Conservation (phyloP, 2,329 filamentous ascomycete species). For the Aspergillus caelatus region DNA sequence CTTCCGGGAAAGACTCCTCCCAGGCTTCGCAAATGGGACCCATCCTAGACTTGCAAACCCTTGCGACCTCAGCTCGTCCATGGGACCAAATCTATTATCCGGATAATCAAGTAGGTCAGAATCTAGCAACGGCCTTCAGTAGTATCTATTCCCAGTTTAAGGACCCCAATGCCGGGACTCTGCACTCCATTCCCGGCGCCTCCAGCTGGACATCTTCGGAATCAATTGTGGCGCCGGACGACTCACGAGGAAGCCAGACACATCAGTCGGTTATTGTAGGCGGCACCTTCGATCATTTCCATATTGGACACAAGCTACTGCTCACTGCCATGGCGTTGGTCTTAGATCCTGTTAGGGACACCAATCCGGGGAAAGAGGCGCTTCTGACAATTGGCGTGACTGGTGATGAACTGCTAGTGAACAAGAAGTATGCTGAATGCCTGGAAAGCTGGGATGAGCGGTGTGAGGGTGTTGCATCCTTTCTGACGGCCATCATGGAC, state of each 20-base stretch:
- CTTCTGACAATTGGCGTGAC: slow-evolving; percentile 83
- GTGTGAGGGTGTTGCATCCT: slow-evolving; percentile 69
- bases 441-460: slow-evolving; percentile 80
- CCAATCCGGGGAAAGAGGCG: slow-evolving; percentile 45
- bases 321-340: slow-evolving; percentile 83
- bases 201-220: slow-evolving; percentile 26
- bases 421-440: slow-evolving; percentile 83
- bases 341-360: slow-evolving; percentile 54
- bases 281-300: slow-evolving; percentile 95
- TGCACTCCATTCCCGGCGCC: slow-evolving; percentile 25
- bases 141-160: slow-evolving; percentile 26
- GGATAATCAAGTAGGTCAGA: slow-evolving; percentile 30
- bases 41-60: slow-evolving; percentile 51
- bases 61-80: slow-evolving; percentile 44
- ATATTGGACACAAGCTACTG: slow-evolving; percentile 93
- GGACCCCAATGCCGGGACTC: slow-evolving; percentile 20
- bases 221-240: slow-evolving; percentile 26
- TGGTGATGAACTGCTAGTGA: slow-evolving; percentile 79
- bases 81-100: slow-evolving; percentile 38
- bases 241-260: slow-evolving; percentile 17
- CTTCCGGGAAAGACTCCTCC: slow-evolving; percentile 16
- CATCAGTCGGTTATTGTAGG: slow-evolving; percentile 76
- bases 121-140: slow-evolving; percentile 39
- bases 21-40: slow-evolving; percentile 46
- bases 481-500: slow-evolving; percentile 67